phyloP scores from a whole-genome alignment of 495 filamentous ascomycete species.

The Daldinia grandis region DNA sequence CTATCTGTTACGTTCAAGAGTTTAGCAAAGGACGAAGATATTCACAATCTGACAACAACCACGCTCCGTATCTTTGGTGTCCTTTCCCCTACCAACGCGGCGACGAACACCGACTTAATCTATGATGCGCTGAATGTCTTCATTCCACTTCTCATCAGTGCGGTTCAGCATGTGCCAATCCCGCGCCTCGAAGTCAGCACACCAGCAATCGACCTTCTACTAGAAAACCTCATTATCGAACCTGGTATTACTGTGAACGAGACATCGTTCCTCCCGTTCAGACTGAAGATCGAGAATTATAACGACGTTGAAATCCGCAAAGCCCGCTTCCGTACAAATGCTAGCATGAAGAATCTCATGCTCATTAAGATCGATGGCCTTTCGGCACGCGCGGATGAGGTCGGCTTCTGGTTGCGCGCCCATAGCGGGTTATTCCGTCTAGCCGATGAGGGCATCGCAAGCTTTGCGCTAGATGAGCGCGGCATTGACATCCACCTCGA shows the following conservation, averaged over 20 bases:
- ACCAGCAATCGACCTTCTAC: slow-evolving; percentile 81
- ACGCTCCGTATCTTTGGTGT: slow-evolving; percentile 70
- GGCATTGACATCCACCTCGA: slow-evolving; percentile 88
- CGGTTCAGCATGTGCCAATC: slow-evolving; percentile 86
- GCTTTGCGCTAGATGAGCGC: slow-evolving; percentile 81
- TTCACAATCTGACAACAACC: slow-evolving; percentile 72
- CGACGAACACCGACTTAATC: slow-evolving; percentile 73
- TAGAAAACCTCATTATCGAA: slow-evolving; percentile 91
- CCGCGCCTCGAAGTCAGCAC: slow-evolving; percentile 84
- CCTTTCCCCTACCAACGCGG: slow-evolving; percentile 63
- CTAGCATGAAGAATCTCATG: slow-evolving; percentile 72
- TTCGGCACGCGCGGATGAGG: slow-evolving; percentile 80
- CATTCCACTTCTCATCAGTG: slow-evolving; percentile 77
- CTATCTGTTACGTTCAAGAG: slow-evolving; percentile 70
- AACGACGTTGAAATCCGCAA: slow-evolving; percentile 89
- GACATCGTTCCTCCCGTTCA: slow-evolving; percentile 88
- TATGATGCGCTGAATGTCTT: slow-evolving; percentile 79
- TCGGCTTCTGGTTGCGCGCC: slow-evolving; percentile 77
- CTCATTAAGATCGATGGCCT: slow-evolving; percentile 81
- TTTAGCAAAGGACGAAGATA: slow-evolving; percentile 72
- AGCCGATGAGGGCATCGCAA: slow-evolving; percentile 82
- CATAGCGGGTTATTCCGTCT: slow-evolving; percentile 74
- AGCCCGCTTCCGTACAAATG: slow-evolving; percentile 73
- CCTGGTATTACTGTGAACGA: slow-evolving; percentile 85
- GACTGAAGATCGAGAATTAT: slow-evolving; percentile 79